Percentiles rank a stretch among this genome's conserved stretches.
These are phyloP conservation scores for Pythium chondricola DNA, from an alignment of 352 stramenopile genomes.

Conservation along the genomic window DNA sequence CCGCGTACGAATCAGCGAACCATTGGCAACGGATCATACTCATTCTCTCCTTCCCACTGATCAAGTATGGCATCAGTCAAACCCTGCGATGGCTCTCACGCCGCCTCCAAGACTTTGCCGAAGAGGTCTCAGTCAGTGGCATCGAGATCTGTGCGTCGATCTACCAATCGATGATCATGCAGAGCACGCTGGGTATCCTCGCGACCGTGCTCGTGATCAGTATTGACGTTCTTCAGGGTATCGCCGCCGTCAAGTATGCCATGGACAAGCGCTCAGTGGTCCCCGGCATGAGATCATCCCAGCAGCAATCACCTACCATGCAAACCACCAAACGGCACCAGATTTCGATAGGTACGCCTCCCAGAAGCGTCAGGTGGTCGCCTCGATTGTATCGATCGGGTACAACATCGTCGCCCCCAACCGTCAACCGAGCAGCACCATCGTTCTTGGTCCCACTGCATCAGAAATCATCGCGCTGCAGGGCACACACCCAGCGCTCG, in stretches of 20 bases:
- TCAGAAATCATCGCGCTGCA: too few species aligned
- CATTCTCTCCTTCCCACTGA: conserved; percentile 1
- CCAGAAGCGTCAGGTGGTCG: too few species aligned
- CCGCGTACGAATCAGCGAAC: background rate
- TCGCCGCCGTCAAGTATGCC: conserved; percentile 1
- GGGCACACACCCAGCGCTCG: too few species aligned
- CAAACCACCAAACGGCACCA: too few species aligned
- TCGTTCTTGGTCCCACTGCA: too few species aligned
- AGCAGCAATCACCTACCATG: too few species aligned
- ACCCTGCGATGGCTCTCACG: background rate
- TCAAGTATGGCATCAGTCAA: conserved; percentile 4
- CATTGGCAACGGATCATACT: background rate
- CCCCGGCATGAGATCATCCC: too few species aligned
- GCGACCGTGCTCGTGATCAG: conserved; percentile 3
- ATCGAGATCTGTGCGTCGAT: conserved; percentile 8
- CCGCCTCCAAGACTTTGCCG: background rate
- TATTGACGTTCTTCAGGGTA: conserved; percentile 1
- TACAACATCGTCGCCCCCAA: too few species aligned
- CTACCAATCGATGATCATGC: conserved; percentile 12
- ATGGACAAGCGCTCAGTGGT: too few species aligned
- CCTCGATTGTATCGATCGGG: too few species aligned
- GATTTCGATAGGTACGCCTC: too few species aligned
- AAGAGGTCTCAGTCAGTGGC: conserved; percentile 8
- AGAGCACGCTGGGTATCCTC: background rate
- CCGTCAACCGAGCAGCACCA: too few species aligned